These are phyloP conservation scores for Thelonectria discophora DNA, from an alignment of 2,329 filamentous ascomycete species.

Conservation along the genomic window DNA sequence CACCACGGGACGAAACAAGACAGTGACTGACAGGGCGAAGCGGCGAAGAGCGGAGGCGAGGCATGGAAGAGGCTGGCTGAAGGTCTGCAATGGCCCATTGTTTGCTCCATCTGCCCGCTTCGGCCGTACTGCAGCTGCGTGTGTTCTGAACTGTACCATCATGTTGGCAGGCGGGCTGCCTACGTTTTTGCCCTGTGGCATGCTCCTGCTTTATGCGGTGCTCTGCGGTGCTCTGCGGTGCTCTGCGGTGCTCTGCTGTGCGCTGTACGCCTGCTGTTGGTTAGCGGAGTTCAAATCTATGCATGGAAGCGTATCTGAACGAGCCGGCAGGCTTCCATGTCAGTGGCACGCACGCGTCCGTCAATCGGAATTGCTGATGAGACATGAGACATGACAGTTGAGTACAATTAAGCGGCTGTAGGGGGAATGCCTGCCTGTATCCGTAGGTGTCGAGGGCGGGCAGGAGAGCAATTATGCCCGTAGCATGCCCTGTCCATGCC, in stretches of 20 bases:
- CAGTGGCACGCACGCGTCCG: neutral
- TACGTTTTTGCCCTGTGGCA: neutral
- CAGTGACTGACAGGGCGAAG: neutral
- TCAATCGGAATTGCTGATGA: constrained; percentile 15
- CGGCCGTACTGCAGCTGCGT: neutral
- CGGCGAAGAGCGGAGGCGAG: neutral
- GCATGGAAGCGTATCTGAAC: constrained; percentile 11
- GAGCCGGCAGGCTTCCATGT: constrained; percentile 1
- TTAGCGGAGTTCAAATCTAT: constrained; percentile 2
- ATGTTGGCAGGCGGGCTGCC: neutral
- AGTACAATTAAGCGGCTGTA: neutral
- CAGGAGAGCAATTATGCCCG: neutral
- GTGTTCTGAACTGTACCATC: neutral
- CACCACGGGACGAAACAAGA: neutral
- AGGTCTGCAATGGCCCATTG: neutral
- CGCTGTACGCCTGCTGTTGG: constrained; percentile 13
- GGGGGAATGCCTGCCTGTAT: constrained; percentile 2
- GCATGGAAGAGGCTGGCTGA: neutral
- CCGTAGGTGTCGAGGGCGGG: neutral
- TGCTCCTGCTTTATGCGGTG: constrained; percentile 9
- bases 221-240: constrained; percentile 11
- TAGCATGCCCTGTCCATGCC: constrained; percentile 8
- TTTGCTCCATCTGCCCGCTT: neutral
- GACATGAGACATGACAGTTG: constrained; percentile 15
- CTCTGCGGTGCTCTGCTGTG: constrained; percentile 11